These are phyloP conservation scores for Magnolia officinalis DNA, from an alignment of 164 flowering plant species.

Conservation along the genomic window DNA sequence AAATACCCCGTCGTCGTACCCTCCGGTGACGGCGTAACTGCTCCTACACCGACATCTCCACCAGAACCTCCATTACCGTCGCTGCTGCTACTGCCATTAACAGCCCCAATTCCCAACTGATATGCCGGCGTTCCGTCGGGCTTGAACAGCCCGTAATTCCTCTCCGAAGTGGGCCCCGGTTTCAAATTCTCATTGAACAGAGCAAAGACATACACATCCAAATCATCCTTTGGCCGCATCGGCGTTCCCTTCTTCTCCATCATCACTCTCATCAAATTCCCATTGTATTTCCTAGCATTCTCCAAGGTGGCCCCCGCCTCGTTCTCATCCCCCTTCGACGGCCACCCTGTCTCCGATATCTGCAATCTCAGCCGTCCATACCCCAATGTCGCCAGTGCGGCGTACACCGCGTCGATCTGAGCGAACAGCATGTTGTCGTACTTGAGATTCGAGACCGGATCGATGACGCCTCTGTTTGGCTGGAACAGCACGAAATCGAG, in stretches of 20 bases:
- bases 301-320: constrained; percentile 44
- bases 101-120: constrained; percentile 25
- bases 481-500: constrained; percentile 43
- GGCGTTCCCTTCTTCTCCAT: constrained; percentile 43
- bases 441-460: constrained; percentile 26
- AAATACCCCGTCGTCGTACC: constrained; percentile 43
- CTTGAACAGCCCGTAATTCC: constrained; percentile 46
- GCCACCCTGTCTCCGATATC: constrained; percentile 59
- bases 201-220: constrained; percentile 38
- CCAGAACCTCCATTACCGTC: background rate
- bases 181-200: constrained; percentile 49
- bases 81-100: background rate
- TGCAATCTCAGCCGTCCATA: constrained; percentile 28
- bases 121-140: constrained; percentile 48
- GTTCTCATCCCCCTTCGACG: constrained; percentile 42
- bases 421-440: constrained; percentile 54
- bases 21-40: constrained; percentile 21
- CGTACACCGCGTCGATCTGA: constrained; percentile 41
- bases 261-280: constrained; percentile 31
- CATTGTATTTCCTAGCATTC: constrained; percentile 44
- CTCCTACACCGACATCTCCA: background rate
- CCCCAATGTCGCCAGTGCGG: constrained; percentile 30
- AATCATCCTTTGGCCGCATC: constrained; percentile 29
- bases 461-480: constrained; percentile 23
- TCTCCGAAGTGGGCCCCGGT: constrained; percentile 48